Evolutionary conservation across 352 stramenopile genomes (phyloP), one percentile per base, ranked within the genome.

Genomic region (Stramenopiles sp.): DNA sequence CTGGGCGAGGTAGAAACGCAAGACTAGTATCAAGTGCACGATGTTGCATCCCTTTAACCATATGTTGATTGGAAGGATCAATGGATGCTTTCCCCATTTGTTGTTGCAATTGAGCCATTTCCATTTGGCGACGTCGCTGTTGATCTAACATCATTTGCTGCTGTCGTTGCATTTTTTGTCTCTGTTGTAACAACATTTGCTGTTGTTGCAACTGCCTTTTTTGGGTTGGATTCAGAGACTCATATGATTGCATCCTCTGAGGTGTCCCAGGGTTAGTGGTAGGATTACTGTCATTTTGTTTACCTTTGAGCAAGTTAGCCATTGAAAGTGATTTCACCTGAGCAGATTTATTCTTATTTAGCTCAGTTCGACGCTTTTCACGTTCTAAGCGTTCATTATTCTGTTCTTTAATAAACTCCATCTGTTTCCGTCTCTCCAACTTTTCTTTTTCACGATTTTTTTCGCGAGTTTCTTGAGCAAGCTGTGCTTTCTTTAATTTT

Each of bases 401-500:
- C 10, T n/a, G 10, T 32, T 10, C 26, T 32, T 15, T 10, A 10
- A n/a, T 32, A 15, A 15, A 10, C 10, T 45, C 43, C 3, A 4
- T 29, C n/a, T 3, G 28, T 21, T 48, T 20, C 17, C 47, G 18
- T 7, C 47, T 38, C 12, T 46, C 28, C 42, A 49, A 45, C 36
- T 51, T 45, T 18, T 49, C 32, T 18, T 43, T 28, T n/a, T 17
- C 34, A 10, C 52, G 49, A 7, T 50, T 29, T 2, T 47, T 44
- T 5, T 19, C 26, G n/a, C 19, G 2, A 23, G 54, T 53, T 28
- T 55, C 54, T 28, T 10, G 26, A 4, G 8, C 18, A 12, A 2
- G 21, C 19, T 10, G 8, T 41, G 57, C 24, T 46, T 51, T 39
- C 34, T 53, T 19, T 41, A 57, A 19, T 38, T 43, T 8, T 42